Evolutionary conservation across 805 yeast species (phyloP).

Genomic region (Wickerhamiella cacticola): DNA sequence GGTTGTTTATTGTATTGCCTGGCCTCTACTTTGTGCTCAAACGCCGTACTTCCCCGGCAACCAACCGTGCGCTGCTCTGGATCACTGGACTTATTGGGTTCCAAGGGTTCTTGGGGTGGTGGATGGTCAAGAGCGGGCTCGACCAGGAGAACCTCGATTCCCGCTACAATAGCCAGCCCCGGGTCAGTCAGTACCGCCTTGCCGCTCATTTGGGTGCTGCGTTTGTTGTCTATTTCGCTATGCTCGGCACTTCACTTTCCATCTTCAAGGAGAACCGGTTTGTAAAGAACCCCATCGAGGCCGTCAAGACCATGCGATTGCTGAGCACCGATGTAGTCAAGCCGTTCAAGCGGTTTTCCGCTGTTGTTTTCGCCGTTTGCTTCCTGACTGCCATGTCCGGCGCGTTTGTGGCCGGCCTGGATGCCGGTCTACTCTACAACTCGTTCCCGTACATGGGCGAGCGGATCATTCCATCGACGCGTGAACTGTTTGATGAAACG

Average conservation of each 20-base stretch:
- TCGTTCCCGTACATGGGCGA: conserved; percentile 93
- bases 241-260: conserved; percentile 82
- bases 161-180: conserved; percentile 76
- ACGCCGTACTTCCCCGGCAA: conserved; percentile 52
- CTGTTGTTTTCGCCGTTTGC: conserved; percentile 52
- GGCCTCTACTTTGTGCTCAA: conserved; percentile 67
- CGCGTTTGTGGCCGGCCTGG: conserved; percentile 95
- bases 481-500: conserved; percentile 65
- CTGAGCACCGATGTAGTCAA: conserved; percentile 50
- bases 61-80: conserved; percentile 55
- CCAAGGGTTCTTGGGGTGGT: conserved; percentile 97
- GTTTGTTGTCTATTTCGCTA: conserved; percentile 72
- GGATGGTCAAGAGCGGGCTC: conserved; percentile 97
- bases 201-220: conserved; percentile 94
- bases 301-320: conserved; percentile 42
- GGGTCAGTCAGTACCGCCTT: conserved; percentile 88
- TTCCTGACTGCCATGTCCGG: conserved; percentile 94
- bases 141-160: conserved; percentile 67
- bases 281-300: conserved; percentile 50
- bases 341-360: conserved; percentile 44
- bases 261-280: conserved; percentile 63
- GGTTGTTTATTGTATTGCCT: conserved; percentile 70
- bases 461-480: conserved; percentile 54
- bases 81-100: conserved; percentile 70
- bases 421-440: conserved; percentile 93